phyloP scores from a whole-genome alignment of 2,329 filamentous ascomycete species.

The Colletotrichum salicis region DNA sequence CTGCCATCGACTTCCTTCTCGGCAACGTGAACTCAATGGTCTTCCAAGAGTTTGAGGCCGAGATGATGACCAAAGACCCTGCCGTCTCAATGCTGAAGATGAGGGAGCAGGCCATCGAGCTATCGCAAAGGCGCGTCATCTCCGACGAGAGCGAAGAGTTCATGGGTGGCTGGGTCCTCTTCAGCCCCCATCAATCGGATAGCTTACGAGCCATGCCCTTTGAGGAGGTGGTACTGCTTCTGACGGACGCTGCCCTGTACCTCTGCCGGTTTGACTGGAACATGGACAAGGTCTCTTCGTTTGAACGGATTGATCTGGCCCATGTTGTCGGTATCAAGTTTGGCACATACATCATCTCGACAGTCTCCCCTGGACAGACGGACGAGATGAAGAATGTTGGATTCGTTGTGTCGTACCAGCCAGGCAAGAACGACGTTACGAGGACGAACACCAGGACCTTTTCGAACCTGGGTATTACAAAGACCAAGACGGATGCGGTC shows the following conservation, averaged over 20 bases:
- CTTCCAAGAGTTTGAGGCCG: conserved; percentile 93
- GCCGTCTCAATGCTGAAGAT: conserved; percentile 87
- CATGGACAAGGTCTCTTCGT: conserved; percentile 91
- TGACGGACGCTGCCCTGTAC: conserved; percentile 88
- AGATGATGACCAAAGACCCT: conserved; percentile 93
- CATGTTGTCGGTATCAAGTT: conserved; percentile 79
- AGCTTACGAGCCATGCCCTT: conserved; percentile 75
- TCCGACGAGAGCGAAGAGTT: conserved; percentile 86
- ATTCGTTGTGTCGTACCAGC: conserved; percentile 80
- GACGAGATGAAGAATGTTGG: conserved; percentile 86
- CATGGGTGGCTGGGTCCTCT: conserved; percentile 87
- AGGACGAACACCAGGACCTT: conserved; percentile 89
- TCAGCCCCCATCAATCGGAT: conserved; percentile 79
- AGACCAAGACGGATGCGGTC: conserved; percentile 18
- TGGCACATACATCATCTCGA: conserved; percentile 91
- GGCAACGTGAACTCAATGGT: conserved; percentile 86
- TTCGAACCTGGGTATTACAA: conserved; percentile 57
- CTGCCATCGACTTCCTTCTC: conserved; percentile 91
- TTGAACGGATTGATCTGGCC: conserved; percentile 83
- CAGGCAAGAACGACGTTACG: conserved; percentile 75
- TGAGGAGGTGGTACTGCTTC: conserved; percentile 86
- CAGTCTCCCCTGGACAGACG: conserved; percentile 79
- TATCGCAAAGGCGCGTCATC: conserved; percentile 86
- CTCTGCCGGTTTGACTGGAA: conserved; percentile 95
- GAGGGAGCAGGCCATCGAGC: conserved; percentile 89